Conservation (phyloP, 345 rosid genomes). For the Conringia planisiliqua region DNA sequence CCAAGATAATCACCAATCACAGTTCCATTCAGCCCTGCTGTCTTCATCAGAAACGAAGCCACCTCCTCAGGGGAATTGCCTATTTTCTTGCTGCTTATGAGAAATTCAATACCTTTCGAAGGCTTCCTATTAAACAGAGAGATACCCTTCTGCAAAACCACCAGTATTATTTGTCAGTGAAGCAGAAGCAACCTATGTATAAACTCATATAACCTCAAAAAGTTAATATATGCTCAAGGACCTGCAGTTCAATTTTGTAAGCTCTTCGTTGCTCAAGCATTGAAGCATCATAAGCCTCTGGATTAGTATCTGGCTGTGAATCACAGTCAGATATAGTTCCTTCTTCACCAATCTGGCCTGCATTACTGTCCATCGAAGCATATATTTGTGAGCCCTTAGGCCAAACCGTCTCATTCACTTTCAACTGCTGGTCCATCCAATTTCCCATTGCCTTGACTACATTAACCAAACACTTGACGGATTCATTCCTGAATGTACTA, state of each 20-base stretch:
- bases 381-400: slow-evolving; percentile 56
- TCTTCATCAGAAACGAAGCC: slow-evolving; percentile 78
- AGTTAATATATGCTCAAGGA: slow-evolving; percentile 15
- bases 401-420: slow-evolving; percentile 56
- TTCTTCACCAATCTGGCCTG: slow-evolving; percentile 57
- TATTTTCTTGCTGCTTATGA: slow-evolving; percentile 63
- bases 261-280: slow-evolving; percentile 88
- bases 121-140: slow-evolving; percentile 84
- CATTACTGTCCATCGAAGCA: slow-evolving; percentile 47
- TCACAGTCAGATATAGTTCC: slow-evolving; percentile 61
- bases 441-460: slow-evolving; percentile 77
- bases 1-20: slow-evolving; percentile 96
- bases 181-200: neutral
- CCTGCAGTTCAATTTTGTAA: slow-evolving; percentile 94
- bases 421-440: slow-evolving; percentile 94
- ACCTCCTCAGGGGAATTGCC: slow-evolving; percentile 83
- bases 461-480: slow-evolving; percentile 89
- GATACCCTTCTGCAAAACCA: slow-evolving; percentile 77
- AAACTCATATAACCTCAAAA: neutral
- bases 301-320: slow-evolving; percentile 58
- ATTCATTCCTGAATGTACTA: slow-evolving; percentile 78
- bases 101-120: slow-evolving; percentile 84
- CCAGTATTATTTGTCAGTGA: neutral
- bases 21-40: slow-evolving; percentile 74
- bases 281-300: slow-evolving; percentile 78